A percentile compares a stretch with the other conserved stretches of the same genome.
Conservation (phyloP, 2,329 filamentous ascomycete species). For the Exophiala dermatitidis region DNA sequence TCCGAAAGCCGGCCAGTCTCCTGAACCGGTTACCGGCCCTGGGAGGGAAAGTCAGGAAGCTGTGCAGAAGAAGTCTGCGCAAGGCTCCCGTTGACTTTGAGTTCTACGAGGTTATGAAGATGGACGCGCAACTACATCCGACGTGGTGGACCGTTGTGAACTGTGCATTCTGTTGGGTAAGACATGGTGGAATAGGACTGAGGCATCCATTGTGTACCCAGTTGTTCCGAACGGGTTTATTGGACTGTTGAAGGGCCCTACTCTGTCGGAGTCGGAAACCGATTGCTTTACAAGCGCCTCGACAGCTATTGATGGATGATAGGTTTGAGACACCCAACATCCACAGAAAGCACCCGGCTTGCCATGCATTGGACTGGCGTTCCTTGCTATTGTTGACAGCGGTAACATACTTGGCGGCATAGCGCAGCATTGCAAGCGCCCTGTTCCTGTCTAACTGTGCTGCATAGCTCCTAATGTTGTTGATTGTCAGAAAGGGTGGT, state of each 20-base stretch:
- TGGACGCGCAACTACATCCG: neutral
- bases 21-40: neutral
- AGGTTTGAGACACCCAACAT: too few relatives aligned
- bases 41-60: neutral
- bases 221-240: too few relatives aligned
- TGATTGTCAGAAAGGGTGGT: neutral
- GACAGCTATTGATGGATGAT: too few relatives aligned
- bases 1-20: neutral
- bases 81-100: neutral
- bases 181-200: too few relatives aligned
- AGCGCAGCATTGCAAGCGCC: slow-evolving; percentile 2
- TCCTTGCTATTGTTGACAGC: neutral
- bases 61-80: neutral
- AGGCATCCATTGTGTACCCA: too few relatives aligned
- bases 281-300: too few relatives aligned
- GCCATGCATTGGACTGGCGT: neutral
- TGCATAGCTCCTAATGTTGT: neutral
- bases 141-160: too few relatives aligned
- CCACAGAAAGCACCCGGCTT: too few relatives aligned
- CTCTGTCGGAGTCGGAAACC: too few relatives aligned
- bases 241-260: too few relatives aligned
- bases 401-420: neutral
- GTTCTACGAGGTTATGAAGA: neutral
- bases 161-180: too few relatives aligned
- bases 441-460: neutral